These are phyloP conservation scores for Tolypocladium tundrense DNA, from an alignment of 2,329 filamentous ascomycete genomes.

Conservation along the genomic window DNA sequence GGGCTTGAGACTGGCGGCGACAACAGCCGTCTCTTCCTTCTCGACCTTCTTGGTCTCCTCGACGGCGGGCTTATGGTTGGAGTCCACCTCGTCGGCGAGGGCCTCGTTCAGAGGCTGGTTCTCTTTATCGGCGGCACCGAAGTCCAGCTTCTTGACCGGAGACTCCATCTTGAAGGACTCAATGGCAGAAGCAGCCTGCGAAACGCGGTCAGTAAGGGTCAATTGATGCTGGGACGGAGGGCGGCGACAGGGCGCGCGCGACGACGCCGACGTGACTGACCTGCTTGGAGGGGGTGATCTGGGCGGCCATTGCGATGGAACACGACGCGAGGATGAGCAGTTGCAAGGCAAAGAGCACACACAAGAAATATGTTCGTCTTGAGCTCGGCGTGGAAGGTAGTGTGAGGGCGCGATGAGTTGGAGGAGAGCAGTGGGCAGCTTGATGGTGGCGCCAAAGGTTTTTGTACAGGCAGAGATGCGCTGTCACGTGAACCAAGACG, in stretches of 20 bases:
- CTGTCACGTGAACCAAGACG: slow-evolving; percentile 27
- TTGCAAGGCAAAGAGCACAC: slow-evolving; percentile 8
- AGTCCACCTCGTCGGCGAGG: slow-evolving; percentile 45
- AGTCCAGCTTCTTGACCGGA: slow-evolving; percentile 81
- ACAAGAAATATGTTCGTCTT: slow-evolving; percentile 8
- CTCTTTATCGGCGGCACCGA: slow-evolving; percentile 68
- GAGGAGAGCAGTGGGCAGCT: slow-evolving; percentile 8
- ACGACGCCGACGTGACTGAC: slow-evolving; percentile 26
- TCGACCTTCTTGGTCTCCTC: slow-evolving; percentile 28
- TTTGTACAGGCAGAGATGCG: slow-evolving; percentile 26
- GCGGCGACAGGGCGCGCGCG: not conserved
- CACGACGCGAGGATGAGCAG: slow-evolving; percentile 4
- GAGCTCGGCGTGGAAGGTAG: slow-evolving; percentile 9
- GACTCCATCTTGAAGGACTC: slow-evolving; percentile 89
- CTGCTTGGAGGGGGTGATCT: slow-evolving; percentile 55
- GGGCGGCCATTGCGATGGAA: slow-evolving; percentile 55
- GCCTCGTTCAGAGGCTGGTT: slow-evolving; percentile 51
- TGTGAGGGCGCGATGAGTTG: slow-evolving; percentile 19
- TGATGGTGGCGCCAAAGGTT: slow-evolving; percentile 21
- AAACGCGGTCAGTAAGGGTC: slow-evolving; percentile 19
- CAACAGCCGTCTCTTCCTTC: slow-evolving; percentile 20
- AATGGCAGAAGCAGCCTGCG: slow-evolving; percentile 75
- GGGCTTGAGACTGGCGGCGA: slow-evolving; percentile 46
- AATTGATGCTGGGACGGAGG: not conserved
- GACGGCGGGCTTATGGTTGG: slow-evolving; percentile 47